A percentile compares a stretch with the other conserved stretches of the same genome.
Evolutionary conservation across 306 rosid genomes (phyloP).

Genomic region (Cucurbita maxima): DNA sequence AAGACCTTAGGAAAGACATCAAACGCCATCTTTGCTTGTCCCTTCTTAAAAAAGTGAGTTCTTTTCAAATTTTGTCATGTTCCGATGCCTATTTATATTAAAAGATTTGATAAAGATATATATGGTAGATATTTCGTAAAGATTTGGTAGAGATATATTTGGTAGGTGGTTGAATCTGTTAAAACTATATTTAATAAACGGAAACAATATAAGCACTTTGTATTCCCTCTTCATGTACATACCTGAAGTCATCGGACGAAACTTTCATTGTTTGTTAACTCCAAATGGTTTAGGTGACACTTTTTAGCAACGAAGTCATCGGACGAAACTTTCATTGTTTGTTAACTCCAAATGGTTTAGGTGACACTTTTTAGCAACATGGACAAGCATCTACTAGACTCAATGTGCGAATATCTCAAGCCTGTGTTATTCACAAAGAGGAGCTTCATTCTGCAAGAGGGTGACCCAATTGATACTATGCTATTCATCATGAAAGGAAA

Average conservation of each 20-base stretch:
- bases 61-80: not conserved
- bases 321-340: not conserved
- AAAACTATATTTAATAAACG: too few relatives aligned
- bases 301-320: constrained; percentile 42
- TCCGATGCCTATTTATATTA: not conserved
- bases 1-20: constrained; percentile 78
- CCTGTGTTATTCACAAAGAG: constrained; percentile 57
- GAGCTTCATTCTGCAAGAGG: constrained; percentile 56
- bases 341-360: constrained; percentile 14
- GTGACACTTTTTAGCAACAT: constrained; percentile 59
- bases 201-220: too few relatives aligned
- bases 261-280: too few relatives aligned
- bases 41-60: constrained; percentile 48
- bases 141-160: too few relatives aligned
- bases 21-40: constrained; percentile 69
- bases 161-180: too few relatives aligned
- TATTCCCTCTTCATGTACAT: too few relatives aligned
- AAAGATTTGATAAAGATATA: too few relatives aligned
- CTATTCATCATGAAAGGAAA: constrained; percentile 70
- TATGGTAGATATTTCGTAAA: too few relatives aligned
- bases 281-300: not conserved
- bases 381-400: constrained; percentile 63
- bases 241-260: too few relatives aligned
- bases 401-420: constrained; percentile 58
- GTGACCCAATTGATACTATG: constrained; percentile 89